phyloP scores from a whole-genome alignment of 345 rosid genomes.

The Trapa incisa region DNA sequence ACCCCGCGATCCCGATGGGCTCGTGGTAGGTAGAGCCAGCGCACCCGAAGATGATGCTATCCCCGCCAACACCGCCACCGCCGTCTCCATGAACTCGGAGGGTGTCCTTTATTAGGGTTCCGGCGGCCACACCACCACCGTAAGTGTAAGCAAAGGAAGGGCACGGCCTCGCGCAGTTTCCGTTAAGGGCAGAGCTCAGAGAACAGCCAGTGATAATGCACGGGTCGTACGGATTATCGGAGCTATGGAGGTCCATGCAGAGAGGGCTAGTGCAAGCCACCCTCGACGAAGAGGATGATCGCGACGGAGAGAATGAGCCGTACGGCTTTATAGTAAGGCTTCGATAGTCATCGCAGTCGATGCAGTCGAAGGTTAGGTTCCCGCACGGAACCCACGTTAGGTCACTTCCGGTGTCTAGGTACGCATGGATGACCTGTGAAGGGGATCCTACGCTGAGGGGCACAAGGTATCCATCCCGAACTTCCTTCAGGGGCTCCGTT shows the following conservation, averaged over 20 bases:
- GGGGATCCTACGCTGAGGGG: too few relatives aligned
- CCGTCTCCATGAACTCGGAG: constrained; percentile 36
- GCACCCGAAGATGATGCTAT: constrained; percentile 57
- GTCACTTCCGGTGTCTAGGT: too few relatives aligned
- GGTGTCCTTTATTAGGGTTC: constrained; percentile 41
- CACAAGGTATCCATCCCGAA: too few relatives aligned
- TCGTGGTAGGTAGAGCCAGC: constrained; percentile 55
- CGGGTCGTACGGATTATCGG: constrained; percentile 61
- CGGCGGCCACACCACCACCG: constrained; percentile 56
- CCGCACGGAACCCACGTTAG: too few relatives aligned
- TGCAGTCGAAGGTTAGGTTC: too few relatives aligned
- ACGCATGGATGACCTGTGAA: too few relatives aligned
- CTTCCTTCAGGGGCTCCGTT: too few relatives aligned
- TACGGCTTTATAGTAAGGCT: constrained; percentile 16
- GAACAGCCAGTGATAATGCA: constrained; percentile 68
- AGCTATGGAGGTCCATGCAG: constrained; percentile 55
- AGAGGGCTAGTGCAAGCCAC: constrained; percentile 46
- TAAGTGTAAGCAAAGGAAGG: constrained; percentile 83
- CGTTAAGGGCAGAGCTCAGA: constrained; percentile 36
- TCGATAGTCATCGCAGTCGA: constrained; percentile 12
- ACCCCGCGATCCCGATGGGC: constrained; percentile 77
- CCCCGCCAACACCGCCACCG: constrained; percentile 15
- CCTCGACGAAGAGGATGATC: constrained; percentile 43
- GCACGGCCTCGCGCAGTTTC: constrained; percentile 55
- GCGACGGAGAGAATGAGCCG: constrained; percentile 46